Evolutionary conservation across 140 eudicot species (phyloP), one percentile per base, ranked within the genome.

Genomic region (Flaveria floridana): DNA sequence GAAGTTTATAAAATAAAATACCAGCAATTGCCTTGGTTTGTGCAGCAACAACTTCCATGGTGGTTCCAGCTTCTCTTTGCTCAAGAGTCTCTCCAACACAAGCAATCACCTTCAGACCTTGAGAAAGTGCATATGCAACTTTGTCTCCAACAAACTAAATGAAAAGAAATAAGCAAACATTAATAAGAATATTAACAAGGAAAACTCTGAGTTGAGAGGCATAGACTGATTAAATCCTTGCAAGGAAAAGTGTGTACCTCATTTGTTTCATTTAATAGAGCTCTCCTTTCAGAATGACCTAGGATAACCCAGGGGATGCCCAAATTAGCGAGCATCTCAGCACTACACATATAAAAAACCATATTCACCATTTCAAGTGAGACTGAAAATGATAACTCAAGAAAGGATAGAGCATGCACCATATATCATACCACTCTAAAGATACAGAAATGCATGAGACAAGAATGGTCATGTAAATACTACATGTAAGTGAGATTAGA

Each of bases 51-150:
- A 90, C 96, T 55, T 82, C 87, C 91, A 87, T 76, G 52, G 96
- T 90, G 16, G 91, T 82, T 51, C 96, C 96, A 12, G 95, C 82
- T 80, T 90, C 96, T 56, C 96, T 84, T 23, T 90, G 91, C 65
- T 84, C 91, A 57, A 90, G 91, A 65, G 96, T 90, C 83, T 90
- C 96, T 25, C 96, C 96, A 71, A 90, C 95, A 84, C 96, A 90
- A 64, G 96, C 96, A 50, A 90, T 90, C 59, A 90, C 96, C 78
- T 90, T 90, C 80, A 90, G 76, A 68, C 96, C 95, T 84, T 87
- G 85, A 53, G 96, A 85, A 71, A 90, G 95, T 8, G 96, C 96
- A 71, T 90, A 90, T 37, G 96, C 96, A 16, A 87, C 95, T 79
- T 90, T 90, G 55, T 90, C 96, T 66, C 88, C 96, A 80, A 90